phyloP scores from a whole-genome alignment of 441 rosid genomes.

The Erysimum cheiri region DNA sequence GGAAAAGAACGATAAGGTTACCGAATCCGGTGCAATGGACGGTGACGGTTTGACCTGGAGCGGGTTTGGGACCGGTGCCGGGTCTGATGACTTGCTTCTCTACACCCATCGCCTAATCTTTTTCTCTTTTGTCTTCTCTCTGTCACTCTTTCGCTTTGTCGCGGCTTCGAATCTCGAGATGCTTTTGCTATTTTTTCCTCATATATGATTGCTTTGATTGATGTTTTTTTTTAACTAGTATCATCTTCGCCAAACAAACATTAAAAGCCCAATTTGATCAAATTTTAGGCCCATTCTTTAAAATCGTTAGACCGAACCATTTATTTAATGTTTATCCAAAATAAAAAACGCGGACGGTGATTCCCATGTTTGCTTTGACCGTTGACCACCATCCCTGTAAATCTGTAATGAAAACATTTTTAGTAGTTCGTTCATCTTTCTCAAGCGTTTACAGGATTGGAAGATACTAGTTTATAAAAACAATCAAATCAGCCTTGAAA shows the following conservation, averaged over 20 bases:
- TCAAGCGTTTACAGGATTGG: too few relatives aligned
- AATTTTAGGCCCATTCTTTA: background rate
- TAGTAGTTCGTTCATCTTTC: too few relatives aligned
- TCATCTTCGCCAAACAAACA: too few relatives aligned
- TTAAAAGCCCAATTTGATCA: background rate
- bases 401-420: background rate
- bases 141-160: background rate
- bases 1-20: conserved; percentile 17
- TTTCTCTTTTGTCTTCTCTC: background rate
- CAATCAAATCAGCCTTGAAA: background rate
- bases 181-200: background rate
- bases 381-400: conserved; percentile 1
- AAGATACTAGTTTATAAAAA: too few relatives aligned
- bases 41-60: conserved; percentile 83
- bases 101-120: conserved; percentile 62
- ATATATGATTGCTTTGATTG: too few relatives aligned
- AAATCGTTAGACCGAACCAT: too few relatives aligned
- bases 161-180: conserved; percentile 16
- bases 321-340: too few relatives aligned
- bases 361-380: conserved; percentile 39
- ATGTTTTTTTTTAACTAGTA: too few relatives aligned
- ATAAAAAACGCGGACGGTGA: conserved; percentile 10
- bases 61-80: conserved; percentile 80
- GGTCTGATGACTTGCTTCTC: conserved; percentile 79
- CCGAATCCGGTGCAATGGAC: conserved; percentile 98